These are phyloP conservation scores for Anisodus acutangulus DNA, from an alignment of 257 asterid genomes.

Conservation along the genomic window DNA sequence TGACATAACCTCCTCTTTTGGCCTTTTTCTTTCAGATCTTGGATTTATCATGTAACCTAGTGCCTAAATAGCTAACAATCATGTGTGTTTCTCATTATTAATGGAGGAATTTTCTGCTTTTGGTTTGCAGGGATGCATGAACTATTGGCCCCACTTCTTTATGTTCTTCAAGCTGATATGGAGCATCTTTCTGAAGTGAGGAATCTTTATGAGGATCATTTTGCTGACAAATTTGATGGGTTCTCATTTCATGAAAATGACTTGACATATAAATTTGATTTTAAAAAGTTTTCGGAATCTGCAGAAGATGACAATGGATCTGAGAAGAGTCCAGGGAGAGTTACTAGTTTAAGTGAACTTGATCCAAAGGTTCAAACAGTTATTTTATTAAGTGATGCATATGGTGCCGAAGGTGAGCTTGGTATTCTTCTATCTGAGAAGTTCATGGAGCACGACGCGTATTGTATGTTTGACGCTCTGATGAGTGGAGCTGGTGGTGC, in stretches of 20 bases:
- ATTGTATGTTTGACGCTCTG: slow-evolving; percentile 84
- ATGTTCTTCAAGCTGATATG: slow-evolving; percentile 78
- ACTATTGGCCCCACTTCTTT: slow-evolving; percentile 80
- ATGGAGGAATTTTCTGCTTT: slow-evolving; percentile 33
- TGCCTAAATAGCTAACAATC: not conserved
- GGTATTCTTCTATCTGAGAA: slow-evolving; percentile 83
- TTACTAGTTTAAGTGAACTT: slow-evolving; percentile 55
- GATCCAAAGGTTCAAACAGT: slow-evolving; percentile 70
- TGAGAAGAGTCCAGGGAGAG: slow-evolving; percentile 44
- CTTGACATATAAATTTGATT: slow-evolving; percentile 70
- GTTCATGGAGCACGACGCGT: slow-evolving; percentile 91
- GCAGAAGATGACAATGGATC: slow-evolving; percentile 46
- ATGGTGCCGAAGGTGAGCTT: slow-evolving; percentile 95
- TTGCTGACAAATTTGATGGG: slow-evolving; percentile 80
- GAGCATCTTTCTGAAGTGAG: slow-evolving; percentile 77
- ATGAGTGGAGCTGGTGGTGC: slow-evolving; percentile 85
- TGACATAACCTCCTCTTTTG: not conserved
- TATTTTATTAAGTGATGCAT: slow-evolving; percentile 76
- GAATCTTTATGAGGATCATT: slow-evolving; percentile 66
- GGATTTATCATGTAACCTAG: slow-evolving; percentile 16
- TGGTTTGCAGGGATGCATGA: slow-evolving; percentile 85
- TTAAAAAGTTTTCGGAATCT: slow-evolving; percentile 71
- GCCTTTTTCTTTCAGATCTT: slow-evolving; percentile 4
- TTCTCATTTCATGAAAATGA: slow-evolving; percentile 77
- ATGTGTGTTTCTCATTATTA: slow-evolving; percentile 24